Evolutionary conservation across 768 basidiomycete species (phyloP).

Genomic region (Leccinum broughii): DNA sequence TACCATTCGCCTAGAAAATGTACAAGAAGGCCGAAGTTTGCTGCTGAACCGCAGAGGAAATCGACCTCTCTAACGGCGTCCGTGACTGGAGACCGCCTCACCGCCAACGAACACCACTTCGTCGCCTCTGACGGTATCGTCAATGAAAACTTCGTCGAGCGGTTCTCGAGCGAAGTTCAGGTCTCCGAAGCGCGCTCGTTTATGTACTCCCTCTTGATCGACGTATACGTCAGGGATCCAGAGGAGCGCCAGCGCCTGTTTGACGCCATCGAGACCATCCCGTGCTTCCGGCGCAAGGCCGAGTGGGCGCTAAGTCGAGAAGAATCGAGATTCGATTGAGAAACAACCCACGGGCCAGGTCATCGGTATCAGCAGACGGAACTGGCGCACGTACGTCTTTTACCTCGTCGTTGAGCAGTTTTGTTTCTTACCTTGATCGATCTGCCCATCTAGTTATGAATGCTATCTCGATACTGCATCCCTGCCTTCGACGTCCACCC

Average conservation of each 20-base stretch:
- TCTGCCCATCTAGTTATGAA: slow-evolving; percentile 60
- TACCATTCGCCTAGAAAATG: slow-evolving; percentile 48
- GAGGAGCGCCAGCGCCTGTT: slow-evolving; percentile 76
- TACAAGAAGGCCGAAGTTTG: slow-evolving; percentile 96
- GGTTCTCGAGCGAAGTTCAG: slow-evolving; percentile 90
- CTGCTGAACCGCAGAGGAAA: slow-evolving; percentile 92
- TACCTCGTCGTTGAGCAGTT: background rate
- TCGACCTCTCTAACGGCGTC: slow-evolving; percentile 74
- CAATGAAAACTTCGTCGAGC: slow-evolving; percentile 42
- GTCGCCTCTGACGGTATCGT: slow-evolving; percentile 94
- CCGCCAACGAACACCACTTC: slow-evolving; percentile 78
- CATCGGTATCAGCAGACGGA: slow-evolving; percentile 82
- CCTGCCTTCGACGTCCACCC: slow-evolving; percentile 76
- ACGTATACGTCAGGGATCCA: slow-evolving; percentile 85
- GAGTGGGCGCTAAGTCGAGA: slow-evolving; percentile 80
- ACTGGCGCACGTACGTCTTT: slow-evolving; percentile 84
- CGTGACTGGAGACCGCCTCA: slow-evolving; percentile 72
- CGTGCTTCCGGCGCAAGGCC: slow-evolving; percentile 89
- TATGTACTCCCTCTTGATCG: slow-evolving; percentile 93
- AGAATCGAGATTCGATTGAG: too few species aligned
- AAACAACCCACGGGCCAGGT: too few species aligned
- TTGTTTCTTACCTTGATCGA: slow-evolving; percentile 46
- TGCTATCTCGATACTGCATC: slow-evolving; percentile 94
- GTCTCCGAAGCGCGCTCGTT: slow-evolving; percentile 89
- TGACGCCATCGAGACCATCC: slow-evolving; percentile 89